Conservation (phyloP, 2,329 filamentous ascomycete genomes). For the Trichoderma sp. region DNA sequence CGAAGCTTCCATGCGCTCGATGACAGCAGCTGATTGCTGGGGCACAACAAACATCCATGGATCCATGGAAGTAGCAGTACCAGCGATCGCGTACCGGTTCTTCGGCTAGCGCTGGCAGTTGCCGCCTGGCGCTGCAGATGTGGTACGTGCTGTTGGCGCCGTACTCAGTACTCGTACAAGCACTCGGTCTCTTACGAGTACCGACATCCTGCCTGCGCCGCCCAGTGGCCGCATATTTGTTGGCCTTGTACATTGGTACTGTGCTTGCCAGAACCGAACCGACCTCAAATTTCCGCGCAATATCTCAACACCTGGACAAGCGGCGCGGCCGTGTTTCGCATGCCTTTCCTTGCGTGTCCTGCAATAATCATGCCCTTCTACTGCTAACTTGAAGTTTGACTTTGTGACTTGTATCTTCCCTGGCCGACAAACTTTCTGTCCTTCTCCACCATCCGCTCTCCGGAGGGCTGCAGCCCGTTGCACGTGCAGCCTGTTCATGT, state of each 20-base stretch:
- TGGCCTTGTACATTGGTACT: neutral
- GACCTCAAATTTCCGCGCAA: constrained; percentile 13
- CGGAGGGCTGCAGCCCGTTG: constrained; percentile 10
- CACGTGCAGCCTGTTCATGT: constrained; percentile 31
- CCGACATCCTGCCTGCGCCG: neutral
- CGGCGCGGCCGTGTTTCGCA: constrained; percentile 21
- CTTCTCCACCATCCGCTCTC: neutral
- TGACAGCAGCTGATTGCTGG: neutral
- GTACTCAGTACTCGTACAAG: neutral
- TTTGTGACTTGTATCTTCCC: constrained; percentile 11
- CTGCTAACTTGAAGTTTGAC: neutral
- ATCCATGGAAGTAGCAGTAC: neutral
- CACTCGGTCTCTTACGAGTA: neutral
- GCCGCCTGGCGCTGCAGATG: neutral
- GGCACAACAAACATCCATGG: neutral
- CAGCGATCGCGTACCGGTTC: neutral
- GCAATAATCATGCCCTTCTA: constrained; percentile 1
- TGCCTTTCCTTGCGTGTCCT: constrained; percentile 10
- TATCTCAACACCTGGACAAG: neutral
- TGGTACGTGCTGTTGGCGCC: neutral
- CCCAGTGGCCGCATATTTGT: neutral
- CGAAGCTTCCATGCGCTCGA: neutral
- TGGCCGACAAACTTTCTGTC: neutral
- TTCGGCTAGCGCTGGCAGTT: neutral
- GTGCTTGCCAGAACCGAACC: neutral